phyloP scores from a whole-genome alignment of 2,329 filamentous ascomycete genomes.

The Westerdykella ornata region DNA sequence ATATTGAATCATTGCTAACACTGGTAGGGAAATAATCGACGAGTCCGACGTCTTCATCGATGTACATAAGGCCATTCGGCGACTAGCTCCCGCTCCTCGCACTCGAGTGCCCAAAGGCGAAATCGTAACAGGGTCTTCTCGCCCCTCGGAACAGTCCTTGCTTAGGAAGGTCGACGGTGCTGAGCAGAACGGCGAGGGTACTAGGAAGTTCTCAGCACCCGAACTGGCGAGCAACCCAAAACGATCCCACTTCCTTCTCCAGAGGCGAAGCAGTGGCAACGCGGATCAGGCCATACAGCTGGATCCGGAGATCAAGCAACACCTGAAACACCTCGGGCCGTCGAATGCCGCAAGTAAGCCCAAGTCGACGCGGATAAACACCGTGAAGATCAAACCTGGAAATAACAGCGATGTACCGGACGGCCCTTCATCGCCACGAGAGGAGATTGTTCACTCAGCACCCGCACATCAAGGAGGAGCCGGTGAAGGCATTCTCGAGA shows the following conservation, averaged over 20 bases:
- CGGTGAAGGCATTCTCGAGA: constrained; percentile 49
- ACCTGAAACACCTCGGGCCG: constrained; percentile 58
- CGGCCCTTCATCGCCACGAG: constrained; percentile 12
- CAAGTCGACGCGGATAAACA: constrained; percentile 54
- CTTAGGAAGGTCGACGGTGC: constrained; percentile 13
- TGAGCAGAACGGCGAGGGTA: constrained; percentile 4
- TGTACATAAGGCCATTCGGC: constrained; percentile 94
- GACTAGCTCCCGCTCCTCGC: constrained; percentile 76
- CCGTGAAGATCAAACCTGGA: constrained; percentile 60
- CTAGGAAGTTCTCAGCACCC: constrained; percentile 27
- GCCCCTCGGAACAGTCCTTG: constrained; percentile 20
- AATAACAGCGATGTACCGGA: neutral
- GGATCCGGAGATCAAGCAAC: constrained; percentile 52
- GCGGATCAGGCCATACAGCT: constrained; percentile 5
- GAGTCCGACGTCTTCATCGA: constrained; percentile 98
- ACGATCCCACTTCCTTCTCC: constrained; percentile 40
- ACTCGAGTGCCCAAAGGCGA: constrained; percentile 57
- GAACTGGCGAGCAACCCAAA: constrained; percentile 27
- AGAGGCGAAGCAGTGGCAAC: constrained; percentile 41
- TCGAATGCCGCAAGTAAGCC: constrained; percentile 57
- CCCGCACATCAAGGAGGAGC: constrained; percentile 46
- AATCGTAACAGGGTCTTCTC: constrained; percentile 42
- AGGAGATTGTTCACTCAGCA: constrained; percentile 11
- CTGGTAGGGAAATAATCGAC: constrained; percentile 83
- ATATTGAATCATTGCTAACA: constrained; percentile 6